Evolutionary conservation across 208 protist genomes (phyloP), one percentile per base, ranked within the genome.

Genomic region (Trypanosoma conorhini): DNA sequence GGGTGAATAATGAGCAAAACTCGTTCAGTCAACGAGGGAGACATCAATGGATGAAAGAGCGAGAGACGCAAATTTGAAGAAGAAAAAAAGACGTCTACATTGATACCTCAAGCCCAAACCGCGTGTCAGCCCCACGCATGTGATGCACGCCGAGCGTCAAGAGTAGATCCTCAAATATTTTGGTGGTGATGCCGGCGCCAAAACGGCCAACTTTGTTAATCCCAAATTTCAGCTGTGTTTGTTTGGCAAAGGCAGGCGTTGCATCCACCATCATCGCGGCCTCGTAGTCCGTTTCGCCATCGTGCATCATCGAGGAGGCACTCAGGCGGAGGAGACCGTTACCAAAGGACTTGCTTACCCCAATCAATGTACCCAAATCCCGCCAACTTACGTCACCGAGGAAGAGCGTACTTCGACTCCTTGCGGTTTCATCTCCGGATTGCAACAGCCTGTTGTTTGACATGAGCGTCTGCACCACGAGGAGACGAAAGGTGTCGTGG

Each of bases 91-190:
- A 50, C 21, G 19, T 22, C 70, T 86, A 93, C 21, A 90, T 63
- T 58, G 76, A 78, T 0, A 91, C 79, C 50, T 94, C 86, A 28
- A 94, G 61, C 33, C 89, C 89, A 71, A 92, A 94, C 44, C 80
- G 82, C 22, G 78, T 69, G 19, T 78, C 77, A 58, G 85, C 79
- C 13, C 76, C 81, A 13, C 67, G 82, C 51, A 67, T 64, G 31
- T 69, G 61, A 70, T 94, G 86, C 40, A 89, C 72, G 26, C 89
- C 89, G 7, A 94, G 78, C 10, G 85, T 92, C 13, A 89, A 60
- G 5, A 70, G 75, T 4, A 91, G 51, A 13, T 68, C 83, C 17
- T 82, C 74, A 66, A 86, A 80, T 33, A 94, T 79, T 58, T 89
- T 76, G 64, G 86, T 88, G 17, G 82, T 80, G n/a, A 94, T 79